A percentile compares a stretch with the other conserved stretches of the same genome.
phyloP scores from a whole-genome alignment of 2,329 filamentous ascomycete genomes.

The Metarhizium guizhouense region DNA sequence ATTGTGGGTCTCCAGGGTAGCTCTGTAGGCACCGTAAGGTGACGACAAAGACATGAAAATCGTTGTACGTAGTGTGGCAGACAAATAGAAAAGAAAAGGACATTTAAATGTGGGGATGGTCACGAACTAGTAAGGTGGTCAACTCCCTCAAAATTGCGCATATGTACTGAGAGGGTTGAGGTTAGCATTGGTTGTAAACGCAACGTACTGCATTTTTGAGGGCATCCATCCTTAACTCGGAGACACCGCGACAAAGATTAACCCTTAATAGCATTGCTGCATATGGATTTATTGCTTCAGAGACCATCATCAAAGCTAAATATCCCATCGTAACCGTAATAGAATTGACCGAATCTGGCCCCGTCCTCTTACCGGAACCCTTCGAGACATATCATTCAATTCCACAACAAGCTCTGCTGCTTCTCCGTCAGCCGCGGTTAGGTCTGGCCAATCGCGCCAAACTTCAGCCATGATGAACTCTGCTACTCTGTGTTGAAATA shows the following conservation, averaged over 20 bases:
- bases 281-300: neutral
- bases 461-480: conserved; percentile 44
- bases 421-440: conserved; percentile 20
- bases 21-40: neutral
- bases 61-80: neutral
- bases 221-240: too few relatives aligned
- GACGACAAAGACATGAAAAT: neutral
- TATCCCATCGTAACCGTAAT: conserved; percentile 4
- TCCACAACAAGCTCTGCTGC: conserved; percentile 14
- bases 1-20: conserved; percentile 4
- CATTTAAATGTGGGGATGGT: neutral
- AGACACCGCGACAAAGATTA: too few relatives aligned
- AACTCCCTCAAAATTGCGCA: neutral
- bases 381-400: conserved; percentile 5
- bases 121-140: neutral
- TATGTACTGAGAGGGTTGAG: neutral
- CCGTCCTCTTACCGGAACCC: conserved; percentile 33
- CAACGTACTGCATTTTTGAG: neutral
- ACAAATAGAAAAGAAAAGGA: too few relatives aligned
- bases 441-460: conserved; percentile 61
- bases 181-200: neutral
- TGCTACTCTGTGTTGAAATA: conserved; percentile 19
- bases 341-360: conserved; percentile 39
- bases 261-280: too few relatives aligned
- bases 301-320: neutral